These are phyloP conservation scores for Neopestalotiopsis rosae DNA, from an alignment of 2,329 filamentous ascomycete species.

Conservation along the genomic window DNA sequence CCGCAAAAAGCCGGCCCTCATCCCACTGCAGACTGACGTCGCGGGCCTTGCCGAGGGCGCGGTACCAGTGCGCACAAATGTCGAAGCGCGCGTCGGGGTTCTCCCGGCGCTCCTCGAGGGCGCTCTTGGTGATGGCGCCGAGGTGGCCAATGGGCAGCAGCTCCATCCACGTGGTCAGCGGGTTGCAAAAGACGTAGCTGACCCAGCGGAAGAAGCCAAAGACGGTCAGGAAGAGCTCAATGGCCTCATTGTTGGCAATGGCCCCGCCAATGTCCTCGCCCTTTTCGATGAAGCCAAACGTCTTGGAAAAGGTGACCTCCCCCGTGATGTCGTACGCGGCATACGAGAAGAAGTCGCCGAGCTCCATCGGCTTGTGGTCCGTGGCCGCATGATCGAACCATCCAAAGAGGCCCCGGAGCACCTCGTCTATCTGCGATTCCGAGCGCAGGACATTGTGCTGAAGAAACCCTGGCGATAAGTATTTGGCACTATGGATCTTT, in stretches of 20 bases:
- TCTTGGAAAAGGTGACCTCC: conserved; percentile 32
- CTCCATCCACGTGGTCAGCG: conserved; percentile 11
- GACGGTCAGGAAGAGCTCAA: conserved; percentile 31
- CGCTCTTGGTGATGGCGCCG: not conserved
- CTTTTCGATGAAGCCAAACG: conserved; percentile 32
- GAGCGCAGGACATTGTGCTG: conserved; percentile 13
- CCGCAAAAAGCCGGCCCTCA: not conserved
- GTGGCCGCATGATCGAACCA: conserved; percentile 5
- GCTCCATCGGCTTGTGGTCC: conserved; percentile 6
- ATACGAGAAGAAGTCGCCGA: conserved; percentile 20
- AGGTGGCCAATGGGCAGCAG: not conserved
- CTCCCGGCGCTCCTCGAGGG: conserved; percentile 14
- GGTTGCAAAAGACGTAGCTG: conserved; percentile 15
- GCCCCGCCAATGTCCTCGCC: conserved; percentile 31
- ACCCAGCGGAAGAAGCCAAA: conserved; percentile 22
- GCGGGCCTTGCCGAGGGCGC: conserved; percentile 10
- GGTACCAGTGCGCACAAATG: conserved; percentile 15
- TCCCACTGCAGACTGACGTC: conserved; percentile 5
- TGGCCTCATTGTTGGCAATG: conserved; percentile 28
- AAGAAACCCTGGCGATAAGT: conserved; percentile 9
- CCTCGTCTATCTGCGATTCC: conserved; percentile 15
- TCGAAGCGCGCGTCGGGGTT: conserved; percentile 13
- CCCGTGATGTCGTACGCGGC: conserved; percentile 34
- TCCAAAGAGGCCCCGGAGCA: conserved; percentile 8
- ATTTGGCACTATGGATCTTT: conserved; percentile 9